A percentile compares a stretch with the other conserved stretches of the same genome.
Evolutionary conservation across 2,329 filamentous ascomycete species (phyloP).

Genomic region (Calycina herbarum): DNA sequence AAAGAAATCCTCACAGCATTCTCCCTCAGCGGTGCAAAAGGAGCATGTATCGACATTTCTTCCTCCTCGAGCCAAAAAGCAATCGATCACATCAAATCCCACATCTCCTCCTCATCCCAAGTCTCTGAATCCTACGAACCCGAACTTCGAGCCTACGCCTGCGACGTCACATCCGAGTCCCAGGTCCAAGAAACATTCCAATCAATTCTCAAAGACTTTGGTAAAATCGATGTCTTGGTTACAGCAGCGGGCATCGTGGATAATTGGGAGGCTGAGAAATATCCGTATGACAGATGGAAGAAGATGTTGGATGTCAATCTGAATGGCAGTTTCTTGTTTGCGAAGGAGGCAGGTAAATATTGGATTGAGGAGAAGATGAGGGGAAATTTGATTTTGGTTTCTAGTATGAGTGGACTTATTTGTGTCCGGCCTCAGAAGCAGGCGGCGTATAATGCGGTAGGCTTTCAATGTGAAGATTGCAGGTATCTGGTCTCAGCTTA

Average conservation of each 20-base stretch:
- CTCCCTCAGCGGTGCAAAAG: conserved; percentile 30
- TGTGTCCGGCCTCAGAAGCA: conserved; percentile 41
- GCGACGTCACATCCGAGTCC: conserved; percentile 41
- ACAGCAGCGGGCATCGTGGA: conserved; percentile 43
- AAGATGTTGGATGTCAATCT: conserved; percentile 41
- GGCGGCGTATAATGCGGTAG: conserved; percentile 40
- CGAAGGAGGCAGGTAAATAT: conserved; percentile 40
- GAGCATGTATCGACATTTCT: conserved; percentile 31
- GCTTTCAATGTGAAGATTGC: conserved; percentile 8
- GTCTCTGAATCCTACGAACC: conserved; percentile 28
- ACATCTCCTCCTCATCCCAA: conserved; percentile 25
- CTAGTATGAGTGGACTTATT: conserved; percentile 37
- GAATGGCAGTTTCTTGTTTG: conserved; percentile 41
- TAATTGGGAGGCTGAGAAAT: conserved; percentile 38
- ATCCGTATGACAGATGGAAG: conserved; percentile 38
- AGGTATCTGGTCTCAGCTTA: conserved; percentile 8
- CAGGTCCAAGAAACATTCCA: conserved; percentile 40
- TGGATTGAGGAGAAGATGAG: conserved; percentile 38
- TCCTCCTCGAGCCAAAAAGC: conserved; percentile 26
- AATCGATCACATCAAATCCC: conserved; percentile 36
- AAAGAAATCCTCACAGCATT: conserved; percentile 48
- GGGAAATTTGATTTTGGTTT: conserved; percentile 33
- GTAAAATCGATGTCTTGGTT: conserved; percentile 42
- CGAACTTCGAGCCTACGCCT: conserved; percentile 41
- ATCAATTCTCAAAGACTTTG: conserved; percentile 40